Percentiles rank a stretch among this genome's conserved stretches.
Evolutionary conservation across 2,329 filamentous ascomycete species (phyloP).

Genomic region (Pseudocercospora eumusae): DNA sequence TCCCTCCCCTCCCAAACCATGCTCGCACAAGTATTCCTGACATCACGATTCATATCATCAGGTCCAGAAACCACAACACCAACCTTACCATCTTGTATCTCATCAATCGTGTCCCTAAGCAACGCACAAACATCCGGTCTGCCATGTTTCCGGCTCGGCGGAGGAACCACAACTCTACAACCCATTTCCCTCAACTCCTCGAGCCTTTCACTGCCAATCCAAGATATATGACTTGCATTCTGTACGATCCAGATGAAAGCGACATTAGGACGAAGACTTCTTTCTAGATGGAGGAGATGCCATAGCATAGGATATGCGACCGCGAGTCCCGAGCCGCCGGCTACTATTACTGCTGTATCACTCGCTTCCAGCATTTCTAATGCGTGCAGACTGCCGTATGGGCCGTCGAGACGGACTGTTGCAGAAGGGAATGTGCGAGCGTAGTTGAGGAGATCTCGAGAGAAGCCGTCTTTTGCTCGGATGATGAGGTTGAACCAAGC

Average conservation of each 20-base stretch:
- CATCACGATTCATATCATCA: conserved; percentile 61
- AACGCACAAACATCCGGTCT: conserved; percentile 55
- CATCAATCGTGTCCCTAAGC: conserved; percentile 44
- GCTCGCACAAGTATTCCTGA: conserved; percentile 60
- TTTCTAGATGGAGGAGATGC: conserved; percentile 38
- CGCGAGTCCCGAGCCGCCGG: conserved; percentile 66
- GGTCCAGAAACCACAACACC: conserved; percentile 64
- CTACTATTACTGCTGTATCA: conserved; percentile 57
- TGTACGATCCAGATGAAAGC: conserved; percentile 62
- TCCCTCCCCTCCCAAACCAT: conserved; percentile 52
- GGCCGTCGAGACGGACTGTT: conserved; percentile 61
- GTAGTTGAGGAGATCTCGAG: conserved; percentile 55
- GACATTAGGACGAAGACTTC: conserved; percentile 11
- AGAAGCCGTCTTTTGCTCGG: conserved; percentile 62
- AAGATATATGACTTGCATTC: conserved; percentile 54
- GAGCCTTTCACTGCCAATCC: conserved; percentile 56
- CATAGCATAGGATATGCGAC: conserved; percentile 64
- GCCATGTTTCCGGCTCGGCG: conserved; percentile 56
- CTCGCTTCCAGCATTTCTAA: conserved; percentile 55
- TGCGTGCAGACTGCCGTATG: conserved; percentile 62
- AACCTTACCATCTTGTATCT: conserved; percentile 41
- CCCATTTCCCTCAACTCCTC: conserved; percentile 54
- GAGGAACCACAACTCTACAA: conserved; percentile 56
- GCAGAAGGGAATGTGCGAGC: conserved; percentile 50
- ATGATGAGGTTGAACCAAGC: conserved; percentile 61